A percentile compares a stretch with the other conserved stretches of the same genome.
Evolutionary conservation across 495 filamentous ascomycete species (phyloP).

Genomic region (Podospora pseudocomata): DNA sequence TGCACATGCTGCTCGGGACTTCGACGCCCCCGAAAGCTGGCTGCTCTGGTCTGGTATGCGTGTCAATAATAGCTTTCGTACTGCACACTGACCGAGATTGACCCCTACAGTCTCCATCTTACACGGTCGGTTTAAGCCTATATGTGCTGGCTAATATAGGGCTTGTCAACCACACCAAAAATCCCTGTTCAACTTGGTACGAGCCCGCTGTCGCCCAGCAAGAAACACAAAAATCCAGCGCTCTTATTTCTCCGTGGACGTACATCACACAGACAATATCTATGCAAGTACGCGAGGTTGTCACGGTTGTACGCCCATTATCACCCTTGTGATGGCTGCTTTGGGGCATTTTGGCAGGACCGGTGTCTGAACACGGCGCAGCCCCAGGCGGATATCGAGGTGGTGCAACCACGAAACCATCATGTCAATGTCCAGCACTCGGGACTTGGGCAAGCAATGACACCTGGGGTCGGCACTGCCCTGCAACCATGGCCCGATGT

Average conservation of each 20-base stretch:
- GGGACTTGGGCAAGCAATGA: conserved; percentile 20
- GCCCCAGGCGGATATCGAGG: conserved; percentile 10
- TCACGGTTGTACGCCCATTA: conserved; percentile 14
- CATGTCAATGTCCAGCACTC: conserved; percentile 8
- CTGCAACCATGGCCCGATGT: conserved; percentile 17
- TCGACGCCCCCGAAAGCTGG: conserved; percentile 12
- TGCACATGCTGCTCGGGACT: conserved; percentile 19
- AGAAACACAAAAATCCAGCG: not conserved
- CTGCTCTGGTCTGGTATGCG: conserved; percentile 15
- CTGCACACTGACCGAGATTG: conserved; percentile 40
- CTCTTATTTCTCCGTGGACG: conserved; percentile 1
- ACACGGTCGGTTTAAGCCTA: conserved; percentile 39
- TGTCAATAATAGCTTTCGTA: conserved; percentile 28
- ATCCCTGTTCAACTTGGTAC: conserved; percentile 22
- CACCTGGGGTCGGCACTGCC: conserved; percentile 21
- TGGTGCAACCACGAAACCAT: conserved; percentile 8
- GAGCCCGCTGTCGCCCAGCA: conserved; percentile 11
- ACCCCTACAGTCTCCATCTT: conserved; percentile 30
- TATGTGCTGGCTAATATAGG: conserved; percentile 46
- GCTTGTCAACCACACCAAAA: conserved; percentile 25
- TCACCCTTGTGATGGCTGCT: conserved; percentile 2
- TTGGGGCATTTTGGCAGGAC: conserved; percentile 11
- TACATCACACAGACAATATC: conserved; percentile 11
- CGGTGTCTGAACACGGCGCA: conserved; percentile 4
- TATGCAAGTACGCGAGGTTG: conserved; percentile 18